Evolutionary conservation across 179 eudicot genomes (phyloP).

Genomic region (Corrigiola litoralis): DNA sequence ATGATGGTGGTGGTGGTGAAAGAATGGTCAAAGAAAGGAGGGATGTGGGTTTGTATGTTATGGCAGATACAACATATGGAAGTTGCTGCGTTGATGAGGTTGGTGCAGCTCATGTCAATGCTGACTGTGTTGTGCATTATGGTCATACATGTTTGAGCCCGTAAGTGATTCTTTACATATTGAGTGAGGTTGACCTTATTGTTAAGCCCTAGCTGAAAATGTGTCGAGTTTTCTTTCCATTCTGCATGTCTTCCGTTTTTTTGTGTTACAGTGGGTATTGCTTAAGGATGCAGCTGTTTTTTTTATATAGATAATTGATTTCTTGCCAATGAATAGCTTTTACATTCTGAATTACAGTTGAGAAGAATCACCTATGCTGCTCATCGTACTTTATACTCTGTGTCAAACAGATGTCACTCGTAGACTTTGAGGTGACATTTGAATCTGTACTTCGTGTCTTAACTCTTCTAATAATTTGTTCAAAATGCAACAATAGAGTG

Average conservation of each 20-base stretch:
- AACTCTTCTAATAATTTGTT: background rate
- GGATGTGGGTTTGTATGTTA: slow-evolving; percentile 68
- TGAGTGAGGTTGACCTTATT: background rate
- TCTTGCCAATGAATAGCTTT: background rate
- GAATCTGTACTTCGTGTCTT: background rate
- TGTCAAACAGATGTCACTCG: background rate
- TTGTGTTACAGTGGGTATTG: background rate
- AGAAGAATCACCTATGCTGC: background rate
- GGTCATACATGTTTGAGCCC: slow-evolving; percentile 94
- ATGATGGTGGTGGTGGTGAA: slow-evolving; percentile 25
- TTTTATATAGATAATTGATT: background rate
- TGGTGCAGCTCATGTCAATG: slow-evolving; percentile 87
- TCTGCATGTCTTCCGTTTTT: too few relatives aligned
- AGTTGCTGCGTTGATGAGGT: slow-evolving; percentile 97
- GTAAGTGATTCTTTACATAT: slow-evolving; percentile 41
- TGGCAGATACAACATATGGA: slow-evolving; percentile 94
- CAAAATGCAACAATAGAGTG: background rate
- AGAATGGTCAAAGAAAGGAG: slow-evolving; percentile 22
- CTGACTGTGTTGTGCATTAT: slow-evolving; percentile 82
- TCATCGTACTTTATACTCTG: too few relatives aligned
- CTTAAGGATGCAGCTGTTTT: background rate
- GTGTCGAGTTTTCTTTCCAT: background rate
- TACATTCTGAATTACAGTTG: background rate
- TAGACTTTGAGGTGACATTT: background rate
- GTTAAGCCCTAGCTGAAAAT: background rate